Evolutionary conservation across 2,329 filamentous ascomycete genomes (phyloP).

Genomic region (Didymella arachidicola): DNA sequence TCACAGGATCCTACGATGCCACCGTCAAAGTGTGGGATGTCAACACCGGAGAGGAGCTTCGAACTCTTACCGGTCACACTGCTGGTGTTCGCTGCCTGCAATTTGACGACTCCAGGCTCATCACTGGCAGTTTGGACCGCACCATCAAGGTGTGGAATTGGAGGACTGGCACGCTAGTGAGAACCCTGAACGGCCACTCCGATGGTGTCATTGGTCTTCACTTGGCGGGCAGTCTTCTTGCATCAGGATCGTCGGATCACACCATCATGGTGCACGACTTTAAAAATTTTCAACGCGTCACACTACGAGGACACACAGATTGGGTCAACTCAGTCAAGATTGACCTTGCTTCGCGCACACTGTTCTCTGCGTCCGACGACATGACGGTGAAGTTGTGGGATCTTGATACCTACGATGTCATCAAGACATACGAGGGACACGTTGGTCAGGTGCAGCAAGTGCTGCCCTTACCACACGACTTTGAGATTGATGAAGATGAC

Average conservation of each 20-base stretch:
- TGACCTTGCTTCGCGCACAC: conserved; percentile 79
- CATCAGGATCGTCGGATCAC: conserved; percentile 87
- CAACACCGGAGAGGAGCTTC: conserved; percentile 82
- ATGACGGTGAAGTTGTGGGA: conserved; percentile 93
- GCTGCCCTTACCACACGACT: conserved; percentile 81
- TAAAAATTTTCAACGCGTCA: conserved; percentile 79
- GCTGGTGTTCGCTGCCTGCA: conserved; percentile 87
- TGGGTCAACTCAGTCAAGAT: conserved; percentile 98
- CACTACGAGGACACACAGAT: conserved; percentile 83
- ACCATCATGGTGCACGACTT: conserved; percentile 95
- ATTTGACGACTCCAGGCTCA: conserved; percentile 90
- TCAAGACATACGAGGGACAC: conserved; percentile 82
- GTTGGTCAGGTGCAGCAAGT: conserved; percentile 96
- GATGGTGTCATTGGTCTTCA: conserved; percentile 87
- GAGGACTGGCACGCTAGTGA: conserved; percentile 86
- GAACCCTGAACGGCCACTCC: conserved; percentile 79
- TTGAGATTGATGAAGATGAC: conserved; percentile 81
- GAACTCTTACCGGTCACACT: conserved; percentile 84
- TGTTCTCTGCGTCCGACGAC: conserved; percentile 94
- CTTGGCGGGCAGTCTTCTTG: conserved; percentile 83
- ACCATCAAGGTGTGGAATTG: conserved; percentile 97
- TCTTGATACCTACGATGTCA: conserved; percentile 80
- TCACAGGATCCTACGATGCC: conserved; percentile 92
- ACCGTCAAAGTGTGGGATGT: conserved; percentile 98
- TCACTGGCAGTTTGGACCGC: conserved; percentile 86